Evolutionary conservation across 768 basidiomycete species (phyloP).

Genomic region (Ephemerocybe angulata): DNA sequence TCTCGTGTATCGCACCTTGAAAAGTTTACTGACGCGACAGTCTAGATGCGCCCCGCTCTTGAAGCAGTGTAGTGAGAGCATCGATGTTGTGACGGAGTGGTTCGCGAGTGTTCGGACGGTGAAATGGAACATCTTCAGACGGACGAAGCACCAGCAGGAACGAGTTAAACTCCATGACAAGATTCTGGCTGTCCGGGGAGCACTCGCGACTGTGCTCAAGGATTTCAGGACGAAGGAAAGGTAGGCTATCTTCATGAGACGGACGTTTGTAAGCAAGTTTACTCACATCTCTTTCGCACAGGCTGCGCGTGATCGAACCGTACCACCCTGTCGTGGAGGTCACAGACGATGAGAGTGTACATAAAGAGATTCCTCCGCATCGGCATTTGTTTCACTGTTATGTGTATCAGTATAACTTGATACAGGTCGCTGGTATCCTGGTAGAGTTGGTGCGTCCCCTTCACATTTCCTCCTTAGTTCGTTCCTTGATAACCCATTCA

Average conservation of each 20-base stretch:
- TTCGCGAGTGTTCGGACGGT: conserved; percentile 36
- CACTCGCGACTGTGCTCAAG: conserved; percentile 36
- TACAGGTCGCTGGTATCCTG: conserved; percentile 35
- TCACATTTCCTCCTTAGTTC: neutral
- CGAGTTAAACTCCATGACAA: conserved; percentile 27
- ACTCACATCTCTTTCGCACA: conserved; percentile 12
- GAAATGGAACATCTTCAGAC: conserved; percentile 36
- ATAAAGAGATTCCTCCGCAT: conserved; percentile 48
- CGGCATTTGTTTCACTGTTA: conserved; percentile 72
- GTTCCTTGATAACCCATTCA: conserved; percentile 8
- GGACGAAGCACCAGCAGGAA: conserved; percentile 27
- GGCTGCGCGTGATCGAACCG: conserved; percentile 55
- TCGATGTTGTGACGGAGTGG: conserved; percentile 49
- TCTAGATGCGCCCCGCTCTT: conserved; percentile 52
- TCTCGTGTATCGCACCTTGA: neutral
- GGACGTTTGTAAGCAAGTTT: neutral
- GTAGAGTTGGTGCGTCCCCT: conserved; percentile 37
- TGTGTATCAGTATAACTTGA: conserved; percentile 61
- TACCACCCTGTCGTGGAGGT: conserved; percentile 47
- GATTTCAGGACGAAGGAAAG: conserved; percentile 49
- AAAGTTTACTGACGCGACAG: neutral
- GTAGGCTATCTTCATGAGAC: conserved; percentile 26
- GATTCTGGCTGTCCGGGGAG: conserved; percentile 33
- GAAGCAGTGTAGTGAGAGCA: conserved; percentile 32
- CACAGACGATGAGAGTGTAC: conserved; percentile 24